Evolutionary conservation across 1,139 yeast species (phyloP), one percentile per base, ranked within the genome.

Genomic region (Diutina neorugosa): DNA sequence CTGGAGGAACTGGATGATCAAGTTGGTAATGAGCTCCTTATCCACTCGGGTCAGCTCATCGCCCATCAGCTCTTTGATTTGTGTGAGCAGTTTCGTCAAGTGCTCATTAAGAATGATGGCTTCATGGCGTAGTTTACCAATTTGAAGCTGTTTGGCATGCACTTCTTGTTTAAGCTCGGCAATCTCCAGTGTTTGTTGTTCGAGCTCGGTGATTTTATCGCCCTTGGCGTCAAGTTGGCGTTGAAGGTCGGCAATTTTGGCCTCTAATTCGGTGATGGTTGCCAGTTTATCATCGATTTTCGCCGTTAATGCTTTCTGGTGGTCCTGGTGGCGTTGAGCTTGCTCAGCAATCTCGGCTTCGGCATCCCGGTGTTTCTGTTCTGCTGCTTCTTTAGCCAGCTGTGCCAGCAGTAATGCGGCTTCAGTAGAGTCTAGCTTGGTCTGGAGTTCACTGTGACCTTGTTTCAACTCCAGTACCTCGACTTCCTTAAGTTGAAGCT

Each of bases 91-190:
- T 63, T 93, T 91, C 18, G 96, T 90, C 55, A 93, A 70, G 69
- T 93, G 98, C 63, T 93, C 98, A 65, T 93, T 93, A 54, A 91
- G 70, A 37, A 89, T 88, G n/a, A 93, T 93, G 1, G 96, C 95
- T 67, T 93, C 98, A 64, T 93, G 98, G 54, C 98, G 81, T 53
- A 93, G 75, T 64, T 93, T 93, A 4, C 98, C 98, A 52, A 93
- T 80, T 53, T 83, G 77, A 27, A 90, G 71, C 57, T 82, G 91
- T 66, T 89, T 90, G 57, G 84, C 89, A 59, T 86, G 86, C 2
- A 71, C 57, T 49, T 77, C 74, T 8, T 63, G 60, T 43, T 68
- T 62, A 27, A 75, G 60, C 43, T 64, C 64, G 5, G 54, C 55
- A 20, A 66, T 58, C 31, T 65, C 60, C 14, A 25, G 55, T 37